Conservation (phyloP, 352 stramenopile species). For the Globisporangium okanoganense region DNA sequence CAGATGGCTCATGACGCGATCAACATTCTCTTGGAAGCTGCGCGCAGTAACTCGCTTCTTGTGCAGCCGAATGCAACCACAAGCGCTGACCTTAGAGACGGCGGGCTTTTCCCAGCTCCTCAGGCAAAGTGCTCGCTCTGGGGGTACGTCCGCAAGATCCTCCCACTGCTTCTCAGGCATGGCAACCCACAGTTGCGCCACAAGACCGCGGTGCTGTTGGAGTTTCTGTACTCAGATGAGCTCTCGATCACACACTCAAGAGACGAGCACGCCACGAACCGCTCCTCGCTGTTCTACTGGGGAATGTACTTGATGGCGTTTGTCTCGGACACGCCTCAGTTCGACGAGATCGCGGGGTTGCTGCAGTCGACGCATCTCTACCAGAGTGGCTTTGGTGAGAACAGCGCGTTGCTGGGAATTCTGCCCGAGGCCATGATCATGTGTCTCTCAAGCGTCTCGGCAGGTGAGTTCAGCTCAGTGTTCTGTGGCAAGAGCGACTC, state of each 20-base stretch:
- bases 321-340: constrained; percentile 35
- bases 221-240: constrained; percentile 53
- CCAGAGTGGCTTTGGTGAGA: constrained; percentile 46
- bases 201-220: constrained; percentile 52
- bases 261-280: constrained; percentile 32
- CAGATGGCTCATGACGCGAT: constrained; percentile 71
- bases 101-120: constrained; percentile 51
- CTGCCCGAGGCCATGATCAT: constrained; percentile 90
- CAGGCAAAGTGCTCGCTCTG: constrained; percentile 49
- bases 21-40: constrained; percentile 53
- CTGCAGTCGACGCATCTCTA: constrained; percentile 64
- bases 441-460: constrained; percentile 77
- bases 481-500: constrained; percentile 86
- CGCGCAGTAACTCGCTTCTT: constrained; percentile 56
- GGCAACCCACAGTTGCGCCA: constrained; percentile 50
- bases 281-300: constrained; percentile 47
- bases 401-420: constrained; percentile 78
- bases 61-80: constrained; percentile 13
- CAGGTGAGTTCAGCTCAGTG: constrained; percentile 84
- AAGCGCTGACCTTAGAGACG: constrained; percentile 13
- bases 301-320: constrained; percentile 82
- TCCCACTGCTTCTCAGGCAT: constrained; percentile 48
- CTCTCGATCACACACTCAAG: constrained; percentile 18
- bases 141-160: constrained; percentile 37
- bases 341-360: constrained; percentile 55